Percentiles rank a stretch among this genome's conserved stretches.
phyloP scores from a whole-genome alignment of 2,329 filamentous ascomycete species.

The Fusarium oxysporum region DNA sequence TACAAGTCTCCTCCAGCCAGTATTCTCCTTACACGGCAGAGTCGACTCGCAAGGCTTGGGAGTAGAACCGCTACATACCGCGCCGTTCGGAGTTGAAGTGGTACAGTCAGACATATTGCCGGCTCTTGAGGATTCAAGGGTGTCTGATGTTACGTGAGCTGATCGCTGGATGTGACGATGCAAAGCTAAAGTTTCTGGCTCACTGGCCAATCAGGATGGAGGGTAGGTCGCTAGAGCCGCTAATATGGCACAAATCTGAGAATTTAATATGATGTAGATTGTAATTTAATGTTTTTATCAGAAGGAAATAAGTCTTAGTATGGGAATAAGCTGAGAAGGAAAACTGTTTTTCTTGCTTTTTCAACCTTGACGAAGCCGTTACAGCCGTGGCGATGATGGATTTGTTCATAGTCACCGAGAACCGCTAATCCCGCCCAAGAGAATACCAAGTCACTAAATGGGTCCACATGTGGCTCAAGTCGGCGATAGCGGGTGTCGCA shows the following conservation, averaged over 20 bases:
- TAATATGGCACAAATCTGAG: not conserved
- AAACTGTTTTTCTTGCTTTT: not conserved
- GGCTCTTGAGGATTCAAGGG: not conserved
- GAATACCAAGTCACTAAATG: not conserved
- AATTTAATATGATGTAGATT: not conserved
- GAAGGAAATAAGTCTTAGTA: not conserved
- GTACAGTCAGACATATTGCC: slow-evolving; percentile 34
- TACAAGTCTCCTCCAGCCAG: slow-evolving; percentile 59
- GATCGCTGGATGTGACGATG: slow-evolving; percentile 14
- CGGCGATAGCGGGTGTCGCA: slow-evolving; percentile 29
- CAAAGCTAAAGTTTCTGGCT: slow-evolving; percentile 23
- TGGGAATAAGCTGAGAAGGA: not conserved
- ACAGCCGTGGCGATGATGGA: not conserved
- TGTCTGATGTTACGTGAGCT: slow-evolving; percentile 21
- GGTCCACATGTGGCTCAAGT: slow-evolving; percentile 10
- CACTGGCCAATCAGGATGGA: not conserved
- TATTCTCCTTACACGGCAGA: slow-evolving; percentile 49
- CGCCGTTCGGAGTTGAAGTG: slow-evolving; percentile 15
- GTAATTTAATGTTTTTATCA: not conserved
- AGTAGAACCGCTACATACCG: slow-evolving; percentile 15
- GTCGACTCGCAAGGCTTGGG: slow-evolving; percentile 25
- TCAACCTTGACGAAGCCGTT: not conserved
- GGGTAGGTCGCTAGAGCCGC: not conserved
- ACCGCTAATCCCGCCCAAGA: slow-evolving; percentile 17
- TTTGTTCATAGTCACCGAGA: slow-evolving; percentile 30